Percentiles rank a stretch among this genome's conserved stretches.
These are phyloP conservation scores for Calonectria montana DNA, from an alignment of 2,329 filamentous ascomycete species.

Conservation along the genomic window DNA sequence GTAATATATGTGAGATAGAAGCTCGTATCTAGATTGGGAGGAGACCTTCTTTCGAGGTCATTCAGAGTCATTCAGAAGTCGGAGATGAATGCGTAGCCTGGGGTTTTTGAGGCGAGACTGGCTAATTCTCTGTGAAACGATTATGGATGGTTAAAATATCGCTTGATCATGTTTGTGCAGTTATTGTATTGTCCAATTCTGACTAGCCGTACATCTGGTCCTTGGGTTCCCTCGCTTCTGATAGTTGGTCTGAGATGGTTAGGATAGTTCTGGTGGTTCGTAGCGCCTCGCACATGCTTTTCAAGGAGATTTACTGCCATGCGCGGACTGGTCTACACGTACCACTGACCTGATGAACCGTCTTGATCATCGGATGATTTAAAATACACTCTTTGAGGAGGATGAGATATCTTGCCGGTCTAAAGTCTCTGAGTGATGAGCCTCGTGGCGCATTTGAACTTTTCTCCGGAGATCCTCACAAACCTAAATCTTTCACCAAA, in stretches of 20 bases:
- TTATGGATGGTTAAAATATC: no score
- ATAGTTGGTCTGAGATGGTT: neutral
- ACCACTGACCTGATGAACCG: neutral
- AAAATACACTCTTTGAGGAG: neutral
- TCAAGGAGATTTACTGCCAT: neutral
- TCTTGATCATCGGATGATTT: neutral
- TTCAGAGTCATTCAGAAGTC: no score
- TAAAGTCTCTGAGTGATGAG: neutral
- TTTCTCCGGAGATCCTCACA: neutral
- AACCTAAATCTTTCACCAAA: neutral
- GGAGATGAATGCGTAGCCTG: no score
- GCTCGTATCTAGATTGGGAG: no score
- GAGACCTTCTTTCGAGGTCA: no score
- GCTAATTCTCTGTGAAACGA: no score
- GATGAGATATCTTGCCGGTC: neutral
- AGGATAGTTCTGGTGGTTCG: neutral
- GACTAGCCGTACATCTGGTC: neutral
- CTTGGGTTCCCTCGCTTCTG: neutral
- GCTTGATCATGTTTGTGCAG: no score
- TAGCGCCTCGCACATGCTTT: neutral
- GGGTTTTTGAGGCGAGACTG: no score
- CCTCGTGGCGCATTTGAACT: neutral
- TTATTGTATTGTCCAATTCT: no score
- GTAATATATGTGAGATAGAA: no score
- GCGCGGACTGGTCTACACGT: neutral